Base-by-base conservation (phyloP, 1,284 basidiomycete genomes). In the Cystobasidium pallidum region DNA sequence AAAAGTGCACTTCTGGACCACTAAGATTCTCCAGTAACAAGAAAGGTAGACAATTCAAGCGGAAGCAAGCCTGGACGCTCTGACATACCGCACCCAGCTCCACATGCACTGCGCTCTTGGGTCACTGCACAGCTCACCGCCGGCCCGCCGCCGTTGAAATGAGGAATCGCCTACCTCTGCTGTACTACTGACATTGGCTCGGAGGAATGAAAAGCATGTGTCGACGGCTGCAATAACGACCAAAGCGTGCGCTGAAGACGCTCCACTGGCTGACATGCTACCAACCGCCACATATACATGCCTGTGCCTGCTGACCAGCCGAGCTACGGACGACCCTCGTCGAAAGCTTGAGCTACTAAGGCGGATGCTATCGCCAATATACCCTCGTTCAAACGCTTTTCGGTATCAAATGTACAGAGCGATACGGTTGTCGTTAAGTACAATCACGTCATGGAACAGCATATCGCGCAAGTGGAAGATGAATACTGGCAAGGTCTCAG, bases 401-500 rank as follows among this genome's bases (percentile, higher is more conserved):
- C 30, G 19, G 34, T 24, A 45, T 26, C 30, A 19, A 36, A 49
- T 17, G 24, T 36, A 13, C 24, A 54, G 21, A 17, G n/a, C 13
- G 26, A 26, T 4, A 28, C 6, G 17, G 11, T 24, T 28, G 61
- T 71, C 19, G 59, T 49, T 7, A 57, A 71, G n/a, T n/a, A n/a
- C n/a, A 39, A n/a, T 71, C n/a, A 45, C 24, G 45, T 30, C 36
- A 51, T 71, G 24, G 26, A 57, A 26, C 28, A 59, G 36, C 59
- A 64, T 41, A 45, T 71, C 7, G 30, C 49, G 8, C 57, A 45
- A 26, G 52, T 64, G 8, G 58, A 63, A 21, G 68, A 59, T 11
- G 64, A 71, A 28, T 71, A 71, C 26, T 26, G 57, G 26, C 68
- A 71, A 57, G 68, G 68, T 19, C 45, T 71, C 49, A 41, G 21